Conservation (phyloP, 2,329 filamentous ascomycete species). For the Pseudomassariella vexata region DNA sequence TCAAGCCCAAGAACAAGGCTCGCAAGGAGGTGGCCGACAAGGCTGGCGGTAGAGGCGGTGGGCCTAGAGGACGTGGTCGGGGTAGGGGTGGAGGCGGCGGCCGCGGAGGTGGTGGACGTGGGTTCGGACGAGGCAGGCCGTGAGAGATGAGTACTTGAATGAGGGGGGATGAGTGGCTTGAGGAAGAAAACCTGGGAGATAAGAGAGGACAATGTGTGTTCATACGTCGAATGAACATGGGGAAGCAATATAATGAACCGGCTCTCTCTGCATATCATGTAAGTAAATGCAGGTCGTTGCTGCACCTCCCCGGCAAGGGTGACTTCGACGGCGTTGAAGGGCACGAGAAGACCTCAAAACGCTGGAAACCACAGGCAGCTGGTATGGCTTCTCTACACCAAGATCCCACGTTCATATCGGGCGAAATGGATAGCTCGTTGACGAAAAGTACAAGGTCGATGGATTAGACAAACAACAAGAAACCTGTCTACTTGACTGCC, state of each 20-base stretch:
- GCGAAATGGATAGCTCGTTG: constrained; percentile 1
- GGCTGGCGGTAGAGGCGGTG: constrained; percentile 48
- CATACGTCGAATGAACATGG: too few relatives aligned
- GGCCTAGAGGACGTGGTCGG: constrained; percentile 45
- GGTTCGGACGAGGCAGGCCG: constrained; percentile 14
- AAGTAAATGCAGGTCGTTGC: too few relatives aligned
- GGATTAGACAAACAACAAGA: not conserved
- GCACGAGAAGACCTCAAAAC: too few relatives aligned
- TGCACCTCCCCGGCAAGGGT: too few relatives aligned
- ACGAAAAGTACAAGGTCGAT: too few relatives aligned
- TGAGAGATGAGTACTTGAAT: not conserved
- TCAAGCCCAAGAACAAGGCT: constrained; percentile 99
- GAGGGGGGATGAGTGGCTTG: constrained; percentile 1
- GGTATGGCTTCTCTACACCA: constrained; percentile 17
- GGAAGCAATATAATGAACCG: too few relatives aligned
- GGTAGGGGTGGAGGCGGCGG: constrained; percentile 47
- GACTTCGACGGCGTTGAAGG: too few relatives aligned
- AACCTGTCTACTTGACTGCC: not conserved
- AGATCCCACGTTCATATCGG: constrained; percentile 10
- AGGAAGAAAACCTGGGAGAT: too few relatives aligned
- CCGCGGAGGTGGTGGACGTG: constrained; percentile 45
- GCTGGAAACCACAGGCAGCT: constrained; percentile 12
- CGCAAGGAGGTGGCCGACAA: constrained; percentile 75
- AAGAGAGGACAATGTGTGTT: too few relatives aligned
- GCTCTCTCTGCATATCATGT: too few relatives aligned